Percentiles rank a stretch among this genome's conserved stretches.
These are phyloP conservation scores for cucumber (Cucumis sativus) DNA, from an alignment of 306 rosid genomes.

Conservation along the genomic window DNA sequence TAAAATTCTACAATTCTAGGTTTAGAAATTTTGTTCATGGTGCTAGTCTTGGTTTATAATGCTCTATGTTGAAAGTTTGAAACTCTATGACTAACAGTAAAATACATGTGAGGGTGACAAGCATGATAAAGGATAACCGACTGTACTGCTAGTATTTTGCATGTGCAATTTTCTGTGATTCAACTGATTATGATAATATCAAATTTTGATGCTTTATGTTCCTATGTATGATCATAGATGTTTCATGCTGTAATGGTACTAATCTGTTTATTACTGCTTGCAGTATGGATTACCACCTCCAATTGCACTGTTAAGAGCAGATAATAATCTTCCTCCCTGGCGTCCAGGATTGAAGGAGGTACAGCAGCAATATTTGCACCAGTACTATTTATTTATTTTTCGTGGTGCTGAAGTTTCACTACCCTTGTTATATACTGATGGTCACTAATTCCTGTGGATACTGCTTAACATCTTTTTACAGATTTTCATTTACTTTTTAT, in stretches of 20 bases:
- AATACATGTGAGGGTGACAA: not conserved
- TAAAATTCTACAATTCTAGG: not conserved
- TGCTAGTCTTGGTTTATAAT: not conserved
- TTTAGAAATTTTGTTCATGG: not conserved
- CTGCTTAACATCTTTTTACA: not conserved
- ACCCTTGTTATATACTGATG: not conserved
- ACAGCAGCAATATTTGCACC: not conserved
- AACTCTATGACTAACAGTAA: not conserved
- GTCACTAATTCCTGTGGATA: not conserved
- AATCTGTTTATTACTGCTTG: slow-evolving; percentile 20
- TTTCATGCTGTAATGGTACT: slow-evolving; percentile 4
- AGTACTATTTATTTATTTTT: not conserved
- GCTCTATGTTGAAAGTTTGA: not conserved
- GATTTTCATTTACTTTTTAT: not conserved
- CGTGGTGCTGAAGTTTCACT: no score
- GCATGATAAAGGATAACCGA: not conserved
- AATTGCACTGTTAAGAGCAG: slow-evolving; percentile 75
- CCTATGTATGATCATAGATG: not conserved
- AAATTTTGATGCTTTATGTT: not conserved
- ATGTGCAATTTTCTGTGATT: not conserved
- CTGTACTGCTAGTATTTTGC: not conserved
- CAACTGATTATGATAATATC: not conserved
- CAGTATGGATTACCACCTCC: slow-evolving; percentile 87
- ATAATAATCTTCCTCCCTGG: slow-evolving; percentile 97
- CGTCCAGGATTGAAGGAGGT: slow-evolving; percentile 88